Base-by-base conservation (phyloP, 2,329 filamentous ascomycete genomes). In the Paracoccidioides lutzii region DNA sequence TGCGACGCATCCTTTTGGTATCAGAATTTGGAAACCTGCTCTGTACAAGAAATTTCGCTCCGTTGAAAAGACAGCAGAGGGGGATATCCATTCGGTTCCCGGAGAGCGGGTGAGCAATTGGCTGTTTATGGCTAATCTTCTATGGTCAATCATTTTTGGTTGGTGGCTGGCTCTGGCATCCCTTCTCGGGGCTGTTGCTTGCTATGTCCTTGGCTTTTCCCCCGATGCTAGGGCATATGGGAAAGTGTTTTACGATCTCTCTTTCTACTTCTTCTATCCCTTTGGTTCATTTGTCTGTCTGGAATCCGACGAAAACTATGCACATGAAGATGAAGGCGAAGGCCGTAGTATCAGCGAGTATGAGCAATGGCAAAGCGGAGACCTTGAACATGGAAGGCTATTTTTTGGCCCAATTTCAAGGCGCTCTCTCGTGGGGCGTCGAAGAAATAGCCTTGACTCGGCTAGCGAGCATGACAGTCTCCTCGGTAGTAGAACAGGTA, bases 321-420 rank as follows among this genome's bases (percentile, higher is more conserved):
- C 89, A 50, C 87, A 96, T 58, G 93, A 98, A 73, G 93, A 98
- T 65, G 83, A 93, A 66, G 90, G 91, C 43, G 93, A 98, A 72
- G 93, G 93, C 22, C 83, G 93, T 66, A 97, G 90, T 73, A 96
- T 98, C 66, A 94, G 88, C 65, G 93, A 98, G 74, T 98, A 98
- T 68, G 93, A 98, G 70, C 90, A 95, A 72, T 98, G 93, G 93
- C 93, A 98, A 73, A 96, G 84, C 67, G 93, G 93, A 52, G 93
- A 98, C 66, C 80, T 98, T 38, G 93, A 98, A 71, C 90, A 97
- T 69, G 93, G 93, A 3, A 82, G 91, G 38, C 80, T 98, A 2
- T 97, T 98, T 75, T 98, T 98, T 69, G 94, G 93, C 0, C 93
- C 93, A 3, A 82, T 74, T 33, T 73, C 81, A 58, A 84, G 79